Conservation (phyloP, 805 yeast genomes). For the Millerozyma miso region DNA sequence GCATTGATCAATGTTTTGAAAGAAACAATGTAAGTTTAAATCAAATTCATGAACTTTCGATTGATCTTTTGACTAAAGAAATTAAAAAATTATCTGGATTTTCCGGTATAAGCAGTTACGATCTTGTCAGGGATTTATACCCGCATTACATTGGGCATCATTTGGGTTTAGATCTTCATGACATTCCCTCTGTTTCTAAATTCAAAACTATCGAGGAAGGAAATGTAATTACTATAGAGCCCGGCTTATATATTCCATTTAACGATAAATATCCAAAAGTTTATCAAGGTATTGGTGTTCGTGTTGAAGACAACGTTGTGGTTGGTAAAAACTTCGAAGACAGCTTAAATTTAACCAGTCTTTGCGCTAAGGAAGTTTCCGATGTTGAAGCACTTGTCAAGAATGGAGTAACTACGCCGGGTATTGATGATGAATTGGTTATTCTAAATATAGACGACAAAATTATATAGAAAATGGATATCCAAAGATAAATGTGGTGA, state of each 20-base stretch:
- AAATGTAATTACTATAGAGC: conserved; percentile 92
- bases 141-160: conserved; percentile 98
- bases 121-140: conserved; percentile 53
- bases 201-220: conserved; percentile 51
- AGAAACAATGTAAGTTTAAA: conserved; percentile 52
- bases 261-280: conserved; percentile 68
- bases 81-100: conserved; percentile 70
- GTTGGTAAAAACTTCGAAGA: conserved; percentile 59
- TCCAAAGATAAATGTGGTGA: neutral
- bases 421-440: conserved; percentile 31
- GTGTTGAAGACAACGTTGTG: conserved; percentile 92
- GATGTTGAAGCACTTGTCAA: conserved; percentile 73
- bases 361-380: conserved; percentile 78
- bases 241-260: conserved; percentile 88
- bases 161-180: conserved; percentile 89
- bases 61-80: conserved; percentile 54
- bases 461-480: neutral
- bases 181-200: conserved; percentile 63
- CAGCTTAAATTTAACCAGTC: conserved; percentile 58
- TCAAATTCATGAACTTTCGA: conserved; percentile 72
- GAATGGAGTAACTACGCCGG: conserved; percentile 55
- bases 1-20: conserved; percentile 67
- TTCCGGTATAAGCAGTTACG: conserved; percentile 44
- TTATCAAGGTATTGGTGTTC: conserved; percentile 84
- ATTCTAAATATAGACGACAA: conserved; percentile 18